Evolutionary conservation across 2,329 filamentous ascomycete genomes (phyloP).

Genomic region (Aspergillus carbonarius): DNA sequence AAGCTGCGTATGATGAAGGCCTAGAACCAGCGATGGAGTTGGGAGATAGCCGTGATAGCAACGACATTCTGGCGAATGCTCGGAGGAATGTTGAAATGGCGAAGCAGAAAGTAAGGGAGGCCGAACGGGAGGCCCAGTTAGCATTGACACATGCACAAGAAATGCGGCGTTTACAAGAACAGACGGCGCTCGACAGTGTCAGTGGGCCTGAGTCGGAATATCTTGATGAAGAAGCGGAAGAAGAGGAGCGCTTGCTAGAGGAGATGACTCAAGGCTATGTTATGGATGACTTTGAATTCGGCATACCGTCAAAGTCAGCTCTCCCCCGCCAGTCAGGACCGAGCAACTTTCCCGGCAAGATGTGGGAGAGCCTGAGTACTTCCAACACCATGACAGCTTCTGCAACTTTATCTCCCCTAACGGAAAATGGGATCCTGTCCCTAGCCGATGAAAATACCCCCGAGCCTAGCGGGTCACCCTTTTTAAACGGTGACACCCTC

Average conservation of each 20-base stretch:
- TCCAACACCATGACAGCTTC: slow-evolving; percentile 70
- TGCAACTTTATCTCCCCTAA: slow-evolving; percentile 69
- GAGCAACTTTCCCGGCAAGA: slow-evolving; percentile 72
- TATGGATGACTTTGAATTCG: slow-evolving; percentile 79
- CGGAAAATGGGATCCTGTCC: slow-evolving; percentile 55
- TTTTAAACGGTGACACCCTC: slow-evolving; percentile 39
- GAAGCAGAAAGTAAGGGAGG: slow-evolving; percentile 72
- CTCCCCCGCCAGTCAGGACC: slow-evolving; percentile 78
- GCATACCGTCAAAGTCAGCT: slow-evolving; percentile 64
- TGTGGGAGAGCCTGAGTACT: slow-evolving; percentile 76
- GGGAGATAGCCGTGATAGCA: slow-evolving; percentile 29
- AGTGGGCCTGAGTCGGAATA: slow-evolving; percentile 44
- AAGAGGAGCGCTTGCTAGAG: slow-evolving; percentile 74
- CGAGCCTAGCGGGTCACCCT: slow-evolving; percentile 34
- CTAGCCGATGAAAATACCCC: slow-evolving; percentile 34
- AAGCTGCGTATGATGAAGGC: slow-evolving; percentile 91
- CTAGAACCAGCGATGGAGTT: slow-evolving; percentile 64
- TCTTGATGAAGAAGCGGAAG: slow-evolving; percentile 65
- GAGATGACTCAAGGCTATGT: slow-evolving; percentile 83
- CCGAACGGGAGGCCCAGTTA: slow-evolving; percentile 67
- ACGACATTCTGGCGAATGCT: slow-evolving; percentile 49
- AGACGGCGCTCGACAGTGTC: slow-evolving; percentile 21
- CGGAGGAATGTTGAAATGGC: slow-evolving; percentile 70
- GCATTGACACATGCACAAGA: slow-evolving; percentile 62
- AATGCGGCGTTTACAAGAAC: slow-evolving; percentile 45